Conservation (phyloP, 1,284 basidiomycete genomes). For the Dichomitus squalens region DNA sequence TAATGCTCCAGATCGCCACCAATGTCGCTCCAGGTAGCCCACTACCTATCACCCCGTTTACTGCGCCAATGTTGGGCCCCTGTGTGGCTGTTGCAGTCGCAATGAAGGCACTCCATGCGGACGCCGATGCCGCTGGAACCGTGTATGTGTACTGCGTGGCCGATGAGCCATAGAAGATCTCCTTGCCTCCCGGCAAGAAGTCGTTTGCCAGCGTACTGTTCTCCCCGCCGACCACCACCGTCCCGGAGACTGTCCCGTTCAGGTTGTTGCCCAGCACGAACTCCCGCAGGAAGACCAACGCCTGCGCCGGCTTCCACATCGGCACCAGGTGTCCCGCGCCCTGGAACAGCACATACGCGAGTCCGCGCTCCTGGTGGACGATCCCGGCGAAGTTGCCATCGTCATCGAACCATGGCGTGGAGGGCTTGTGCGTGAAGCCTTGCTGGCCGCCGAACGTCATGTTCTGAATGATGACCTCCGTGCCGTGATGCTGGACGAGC, state of each 20-base stretch:
- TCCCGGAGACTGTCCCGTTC: constrained; percentile 30
- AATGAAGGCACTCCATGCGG: constrained; percentile 50
- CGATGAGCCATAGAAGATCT: constrained; percentile 25
- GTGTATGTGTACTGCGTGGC: constrained; percentile 24
- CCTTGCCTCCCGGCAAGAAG: constrained; percentile 43
- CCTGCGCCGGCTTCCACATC: constrained; percentile 35
- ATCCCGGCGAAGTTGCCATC: constrained; percentile 33
- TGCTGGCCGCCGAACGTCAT: constrained; percentile 60
- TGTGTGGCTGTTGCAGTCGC: constrained; percentile 20
- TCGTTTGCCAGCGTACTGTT: constrained; percentile 43
- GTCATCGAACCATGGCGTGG: constrained; percentile 51
- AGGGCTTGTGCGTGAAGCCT: constrained; percentile 64
- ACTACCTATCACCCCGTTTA: neutral
- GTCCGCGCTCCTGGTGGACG: constrained; percentile 36
- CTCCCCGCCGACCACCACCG: constrained; percentile 51
- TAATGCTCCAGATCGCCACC: neutral
- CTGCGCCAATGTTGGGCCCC: neutral
- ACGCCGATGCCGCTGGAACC: constrained; percentile 42
- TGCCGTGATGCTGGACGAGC: constrained; percentile 33
- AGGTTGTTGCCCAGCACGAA: constrained; percentile 34
- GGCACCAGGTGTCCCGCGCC: constrained; percentile 36
- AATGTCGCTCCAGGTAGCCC: neutral
- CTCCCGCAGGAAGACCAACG: constrained; percentile 34
- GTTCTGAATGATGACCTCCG: constrained; percentile 53
- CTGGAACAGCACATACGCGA: constrained; percentile 34